These are phyloP conservation scores for Trypanosomatidae sp. DNA, from an alignment of 208 protist genomes.

Conservation along the genomic window DNA sequence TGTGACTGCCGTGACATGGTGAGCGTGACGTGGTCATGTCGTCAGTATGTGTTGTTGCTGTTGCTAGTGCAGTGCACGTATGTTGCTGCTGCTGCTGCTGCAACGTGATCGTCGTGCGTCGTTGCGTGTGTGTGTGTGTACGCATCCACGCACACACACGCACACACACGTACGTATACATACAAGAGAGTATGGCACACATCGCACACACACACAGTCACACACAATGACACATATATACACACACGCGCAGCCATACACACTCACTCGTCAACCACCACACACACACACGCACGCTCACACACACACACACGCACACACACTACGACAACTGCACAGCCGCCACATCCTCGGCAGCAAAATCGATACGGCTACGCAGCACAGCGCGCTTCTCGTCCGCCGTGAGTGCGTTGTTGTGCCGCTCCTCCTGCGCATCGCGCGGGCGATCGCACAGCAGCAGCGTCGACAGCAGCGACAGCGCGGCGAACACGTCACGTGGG, in stretches of 20 bases:
- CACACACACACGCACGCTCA: background rate
- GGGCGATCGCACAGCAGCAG: constrained; percentile 55
- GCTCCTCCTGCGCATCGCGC: constrained; percentile 49
- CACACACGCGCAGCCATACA: too few relatives aligned
- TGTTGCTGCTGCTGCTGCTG: too few relatives aligned
- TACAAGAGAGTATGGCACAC: too few relatives aligned
- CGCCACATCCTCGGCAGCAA: constrained; percentile 42
- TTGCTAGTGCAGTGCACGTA: too few relatives aligned
- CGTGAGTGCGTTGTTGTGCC: constrained; percentile 35
- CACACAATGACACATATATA: too few relatives aligned
- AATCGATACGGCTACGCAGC: constrained; percentile 46
- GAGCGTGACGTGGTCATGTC: too few relatives aligned
- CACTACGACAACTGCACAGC: constrained; percentile 18
- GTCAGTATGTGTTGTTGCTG: too few relatives aligned
- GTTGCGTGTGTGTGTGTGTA: too few relatives aligned
- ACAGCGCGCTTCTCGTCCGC: constrained; percentile 57
- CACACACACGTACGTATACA: too few relatives aligned
- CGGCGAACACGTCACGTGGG: constrained; percentile 26
- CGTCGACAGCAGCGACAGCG: constrained; percentile 27
- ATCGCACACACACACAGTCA: background rate
- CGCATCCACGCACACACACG: too few relatives aligned
- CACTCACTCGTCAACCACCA: background rate
- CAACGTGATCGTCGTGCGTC: too few relatives aligned
- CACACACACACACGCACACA: background rate
- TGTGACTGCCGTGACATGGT: too few relatives aligned